Evolutionary conservation across 352 stramenopile genomes (phyloP), one percentile per base, ranked within the genome.

Genomic region (Pelagophyceae sp.): DNA sequence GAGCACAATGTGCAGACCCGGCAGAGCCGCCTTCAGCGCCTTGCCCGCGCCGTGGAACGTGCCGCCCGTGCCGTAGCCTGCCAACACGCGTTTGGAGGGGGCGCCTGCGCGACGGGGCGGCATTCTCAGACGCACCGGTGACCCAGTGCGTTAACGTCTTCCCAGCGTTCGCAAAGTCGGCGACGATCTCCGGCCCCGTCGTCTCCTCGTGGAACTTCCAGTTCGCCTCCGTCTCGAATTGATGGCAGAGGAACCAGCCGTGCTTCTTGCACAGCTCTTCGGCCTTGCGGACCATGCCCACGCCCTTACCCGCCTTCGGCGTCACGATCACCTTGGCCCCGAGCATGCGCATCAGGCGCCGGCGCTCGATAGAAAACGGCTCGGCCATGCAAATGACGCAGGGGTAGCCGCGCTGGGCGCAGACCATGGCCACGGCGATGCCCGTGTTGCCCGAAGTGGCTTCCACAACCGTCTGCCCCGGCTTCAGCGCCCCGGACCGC

Each of bases 301-400:
- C 87, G 77, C 85, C 85, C 77, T 90, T 91, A 31, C 83, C 76
- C 19, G 85, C 85, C 25, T 79, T 80, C 6, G 78, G 77, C n/a
- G 84, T 82, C 25, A 87, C 38, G 61, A 90, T 80, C 0, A 90
- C 83, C 75, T 86, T 87, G 3, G 86, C 86, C 33, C 86, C 86
- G 1, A 90, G 79, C 45, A 89, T 82, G 32, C 85, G 80, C 84
- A 90, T 89, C 0, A 90, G 76, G 51, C 87, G 87, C n/a, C 86
- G 79, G 32, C 86, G 77, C 77, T 90, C 86, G 15, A 89, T 80
- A 0, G 80, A 87, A 74, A 89, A 90, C 15, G 82, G 60, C 79
- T 99, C 94, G 6, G 95, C 91, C 94, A 99, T 98, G 72, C 96
- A 90, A 74, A 98, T 96, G 29, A 97, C 83, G 79, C 90, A 97